A percentile compares a stretch with the other conserved stretches of the same genome.
phyloP scores from a whole-genome alignment of 2,329 filamentous ascomycete species.

The Elsinoe perseae region DNA sequence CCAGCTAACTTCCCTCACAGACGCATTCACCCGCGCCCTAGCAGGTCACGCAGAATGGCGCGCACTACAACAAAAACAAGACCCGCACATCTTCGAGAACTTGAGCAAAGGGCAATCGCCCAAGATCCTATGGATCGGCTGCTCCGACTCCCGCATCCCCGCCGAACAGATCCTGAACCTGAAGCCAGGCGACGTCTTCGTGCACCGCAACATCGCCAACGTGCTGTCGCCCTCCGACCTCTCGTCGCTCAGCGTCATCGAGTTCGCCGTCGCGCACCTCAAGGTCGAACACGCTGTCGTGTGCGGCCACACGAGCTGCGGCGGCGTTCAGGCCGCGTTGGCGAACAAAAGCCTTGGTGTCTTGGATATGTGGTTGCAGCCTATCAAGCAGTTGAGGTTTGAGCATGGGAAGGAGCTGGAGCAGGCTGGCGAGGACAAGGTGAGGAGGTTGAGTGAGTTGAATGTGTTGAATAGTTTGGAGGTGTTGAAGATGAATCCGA shows the following conservation, averaged over 20 bases:
- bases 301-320: conserved; percentile 55
- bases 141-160: conserved; percentile 76
- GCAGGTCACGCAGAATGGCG: conserved; percentile 65
- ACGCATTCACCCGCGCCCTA: conserved; percentile 55
- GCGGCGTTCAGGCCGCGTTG: conserved; percentile 49
- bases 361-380: conserved; percentile 55
- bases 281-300: conserved; percentile 58
- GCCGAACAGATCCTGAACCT: conserved; percentile 74
- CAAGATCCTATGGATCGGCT: conserved; percentile 72
- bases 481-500: conserved; percentile 59
- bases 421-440: conserved; percentile 43
- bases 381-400: conserved; percentile 47
- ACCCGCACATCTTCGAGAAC: conserved; percentile 63
- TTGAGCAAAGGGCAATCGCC: conserved; percentile 61
- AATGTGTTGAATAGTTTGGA: conserved; percentile 65
- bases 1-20: conserved; percentile 26
- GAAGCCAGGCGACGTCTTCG: conserved; percentile 76
- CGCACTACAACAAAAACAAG: conserved; percentile 53
- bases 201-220: conserved; percentile 87
- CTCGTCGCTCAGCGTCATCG: conserved; percentile 65
- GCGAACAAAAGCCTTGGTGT: conserved; percentile 51
- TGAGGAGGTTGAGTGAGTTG: conserved; percentile 61
- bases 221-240: conserved; percentile 68
- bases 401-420: conserved; percentile 46
- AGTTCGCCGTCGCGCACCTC: conserved; percentile 67